phyloP scores from a whole-genome alignment of 768 basidiomycete species.

The Sutorius australiensis region DNA sequence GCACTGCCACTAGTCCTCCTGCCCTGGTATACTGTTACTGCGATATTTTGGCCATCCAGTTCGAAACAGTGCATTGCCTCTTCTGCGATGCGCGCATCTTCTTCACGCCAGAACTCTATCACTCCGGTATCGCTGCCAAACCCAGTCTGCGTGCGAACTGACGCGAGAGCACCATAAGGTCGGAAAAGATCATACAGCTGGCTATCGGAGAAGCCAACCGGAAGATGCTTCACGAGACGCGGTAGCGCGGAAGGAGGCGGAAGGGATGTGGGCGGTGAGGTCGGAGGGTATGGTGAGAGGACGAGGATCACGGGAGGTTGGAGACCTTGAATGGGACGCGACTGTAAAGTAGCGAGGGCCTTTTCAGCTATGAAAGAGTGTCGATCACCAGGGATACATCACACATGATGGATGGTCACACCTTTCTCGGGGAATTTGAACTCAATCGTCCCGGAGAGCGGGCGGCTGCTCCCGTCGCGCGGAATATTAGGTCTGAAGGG shows the following conservation, averaged over 20 bases:
- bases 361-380: constrained; percentile 63
- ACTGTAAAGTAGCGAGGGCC: constrained; percentile 79
- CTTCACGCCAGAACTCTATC: constrained; percentile 85
- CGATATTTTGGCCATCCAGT: constrained; percentile 79
- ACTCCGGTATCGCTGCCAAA: constrained; percentile 76
- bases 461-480: constrained; percentile 51
- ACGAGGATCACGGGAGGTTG: constrained; percentile 58
- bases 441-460: constrained; percentile 72
- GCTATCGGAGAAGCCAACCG: constrained; percentile 60
- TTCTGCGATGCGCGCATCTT: constrained; percentile 75
- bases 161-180: constrained; percentile 78
- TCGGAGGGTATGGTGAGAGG: constrained; percentile 82
- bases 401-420: constrained; percentile 33
- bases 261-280: constrained; percentile 67
- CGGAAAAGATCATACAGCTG: constrained; percentile 84
- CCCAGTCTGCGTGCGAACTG: constrained; percentile 67
- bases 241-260: constrained; percentile 76
- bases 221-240: constrained; percentile 82
- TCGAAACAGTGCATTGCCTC: constrained; percentile 82
- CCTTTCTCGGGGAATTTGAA: constrained; percentile 82
- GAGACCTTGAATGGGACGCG: constrained; percentile 62
- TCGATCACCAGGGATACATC: constrained; percentile 7
- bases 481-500: constrained; percentile 78
- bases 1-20: constrained; percentile 51
- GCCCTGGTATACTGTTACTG: constrained; percentile 74